Evolutionary conservation across 441 rosid genomes (phyloP).

Genomic region (Gossypium gossypioides): DNA sequence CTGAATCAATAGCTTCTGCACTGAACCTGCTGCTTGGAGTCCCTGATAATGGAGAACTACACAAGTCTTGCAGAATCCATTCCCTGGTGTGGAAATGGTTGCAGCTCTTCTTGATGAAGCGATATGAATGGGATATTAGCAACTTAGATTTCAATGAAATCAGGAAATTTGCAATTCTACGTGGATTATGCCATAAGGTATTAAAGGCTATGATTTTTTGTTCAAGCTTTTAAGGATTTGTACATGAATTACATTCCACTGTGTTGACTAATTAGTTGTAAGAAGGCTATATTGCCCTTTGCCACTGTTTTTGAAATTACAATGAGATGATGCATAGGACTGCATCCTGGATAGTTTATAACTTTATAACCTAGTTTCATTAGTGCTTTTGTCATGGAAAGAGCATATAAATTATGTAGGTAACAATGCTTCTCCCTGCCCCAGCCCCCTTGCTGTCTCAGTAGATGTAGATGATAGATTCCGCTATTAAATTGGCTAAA

Average conservation of each 20-base stretch:
- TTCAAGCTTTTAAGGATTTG: not conserved
- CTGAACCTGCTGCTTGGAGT: conserved; percentile 61
- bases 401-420: not conserved
- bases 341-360: not conserved
- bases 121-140: conserved; percentile 57
- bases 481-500: not conserved
- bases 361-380: not conserved
- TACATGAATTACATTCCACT: conserved; percentile 6
- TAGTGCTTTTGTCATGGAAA: not conserved
- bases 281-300: not conserved
- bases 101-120: conserved; percentile 48
- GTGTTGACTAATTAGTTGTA: not conserved
- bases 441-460: not conserved
- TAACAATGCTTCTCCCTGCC: not conserved
- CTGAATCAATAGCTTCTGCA: conserved; percentile 49
- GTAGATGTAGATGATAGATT: conserved; percentile 3
- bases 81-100: conserved; percentile 55
- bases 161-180: conserved; percentile 56
- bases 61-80: conserved; percentile 35
- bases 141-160: conserved; percentile 52
- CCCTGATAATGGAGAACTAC: conserved; percentile 30
- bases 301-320: not conserved
- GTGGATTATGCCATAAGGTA: conserved; percentile 74
- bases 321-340: not conserved
- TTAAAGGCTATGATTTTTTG: not conserved